Conservation (phyloP, 495 filamentous ascomycete species). For the Aspergillus ellipticus region DNA sequence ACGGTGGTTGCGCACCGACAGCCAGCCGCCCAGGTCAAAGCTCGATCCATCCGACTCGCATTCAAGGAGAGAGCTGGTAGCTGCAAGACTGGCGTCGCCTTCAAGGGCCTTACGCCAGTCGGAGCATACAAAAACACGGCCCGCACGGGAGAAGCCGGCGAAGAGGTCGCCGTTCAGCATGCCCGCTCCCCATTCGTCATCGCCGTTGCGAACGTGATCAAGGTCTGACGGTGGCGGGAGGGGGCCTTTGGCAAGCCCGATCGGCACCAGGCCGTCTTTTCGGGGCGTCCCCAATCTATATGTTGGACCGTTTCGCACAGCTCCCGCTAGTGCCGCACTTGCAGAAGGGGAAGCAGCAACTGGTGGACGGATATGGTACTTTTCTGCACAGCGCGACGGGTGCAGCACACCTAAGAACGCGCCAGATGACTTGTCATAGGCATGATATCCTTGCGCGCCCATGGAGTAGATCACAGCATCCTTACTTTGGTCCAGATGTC, state of each 20-base stretch:
- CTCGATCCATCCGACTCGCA: conserved; percentile 33
- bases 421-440: conserved; percentile 29
- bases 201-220: conserved; percentile 25
- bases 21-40: conserved; percentile 40
- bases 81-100: conserved; percentile 13
- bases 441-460: conserved; percentile 33
- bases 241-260: conserved; percentile 24
- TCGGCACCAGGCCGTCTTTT: conserved; percentile 23
- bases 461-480: conserved; percentile 39
- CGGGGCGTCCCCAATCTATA: conserved; percentile 14
- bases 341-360: conserved; percentile 9
- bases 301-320: conserved; percentile 15
- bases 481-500: conserved; percentile 36
- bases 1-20: conserved; percentile 38
- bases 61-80: conserved; percentile 29
- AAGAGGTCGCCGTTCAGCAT: conserved; percentile 36
- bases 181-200: conserved; percentile 40
- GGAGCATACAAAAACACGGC: conserved; percentile 37
- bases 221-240: conserved; percentile 24
- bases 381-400: conserved; percentile 25
- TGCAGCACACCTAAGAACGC: conserved; percentile 28
- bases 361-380: conserved; percentile 33
- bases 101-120: conserved; percentile 37
- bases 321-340: conserved; percentile 17
- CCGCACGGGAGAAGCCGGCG: conserved; percentile 36